Conservation (phyloP, 768 basidiomycete genomes). For the Trichaptum fuscoviolaceum region DNA sequence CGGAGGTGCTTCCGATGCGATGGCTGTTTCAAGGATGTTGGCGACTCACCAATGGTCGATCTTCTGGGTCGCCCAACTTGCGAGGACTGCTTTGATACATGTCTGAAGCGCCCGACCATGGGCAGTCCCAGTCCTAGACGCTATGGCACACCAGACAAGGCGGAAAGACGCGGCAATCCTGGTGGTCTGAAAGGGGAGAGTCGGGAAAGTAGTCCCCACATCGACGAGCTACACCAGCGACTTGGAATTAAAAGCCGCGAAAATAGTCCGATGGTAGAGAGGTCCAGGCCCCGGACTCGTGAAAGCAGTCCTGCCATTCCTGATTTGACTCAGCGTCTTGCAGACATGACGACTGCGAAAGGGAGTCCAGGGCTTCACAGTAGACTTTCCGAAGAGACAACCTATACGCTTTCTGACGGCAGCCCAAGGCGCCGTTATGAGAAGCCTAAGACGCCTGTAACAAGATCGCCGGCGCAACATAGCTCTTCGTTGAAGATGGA, state of each 20-base stretch:
- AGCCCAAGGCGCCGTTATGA: background rate
- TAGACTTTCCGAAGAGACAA: background rate
- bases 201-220: slow-evolving; percentile 52
- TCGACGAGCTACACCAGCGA: slow-evolving; percentile 60
- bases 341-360: slow-evolving; percentile 18
- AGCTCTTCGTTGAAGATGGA: background rate
- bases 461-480: slow-evolving; percentile 1
- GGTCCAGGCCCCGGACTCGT: slow-evolving; percentile 14
- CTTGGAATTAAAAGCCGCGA: slow-evolving; percentile 54
- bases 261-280: slow-evolving; percentile 36
- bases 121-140: slow-evolving; percentile 32
- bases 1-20: slow-evolving; percentile 75
- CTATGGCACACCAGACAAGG: slow-evolving; percentile 24
- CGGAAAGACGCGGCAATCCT: slow-evolving; percentile 33
- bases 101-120: slow-evolving; percentile 49
- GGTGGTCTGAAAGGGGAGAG: slow-evolving; percentile 41
- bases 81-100: slow-evolving; percentile 73
- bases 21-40: slow-evolving; percentile 68
- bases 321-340: slow-evolving; percentile 27
- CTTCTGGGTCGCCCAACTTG: slow-evolving; percentile 79
- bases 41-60: slow-evolving; percentile 75
- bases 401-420: background rate
- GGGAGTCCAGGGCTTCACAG: background rate
- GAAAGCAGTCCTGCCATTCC: slow-evolving; percentile 30
- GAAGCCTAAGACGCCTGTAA: slow-evolving; percentile 1